Evolutionary conservation across 106 monocot species (phyloP).

Genomic region (Dioscorea dumetorum): DNA sequence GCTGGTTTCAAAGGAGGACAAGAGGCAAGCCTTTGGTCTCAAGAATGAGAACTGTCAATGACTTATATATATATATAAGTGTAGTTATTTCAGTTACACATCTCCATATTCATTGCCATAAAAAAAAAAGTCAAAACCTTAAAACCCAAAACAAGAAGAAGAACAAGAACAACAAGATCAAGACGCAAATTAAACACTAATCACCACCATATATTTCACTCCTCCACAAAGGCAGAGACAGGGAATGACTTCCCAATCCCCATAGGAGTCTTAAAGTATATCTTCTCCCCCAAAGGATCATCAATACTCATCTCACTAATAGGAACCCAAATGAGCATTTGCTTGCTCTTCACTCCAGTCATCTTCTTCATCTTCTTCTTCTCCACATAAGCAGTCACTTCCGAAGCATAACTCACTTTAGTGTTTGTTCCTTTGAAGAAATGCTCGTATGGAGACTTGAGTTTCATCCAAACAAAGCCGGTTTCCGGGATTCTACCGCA

Average conservation of each 20-base stretch:
- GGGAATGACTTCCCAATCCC: slow-evolving; percentile 33
- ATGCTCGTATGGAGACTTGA: slow-evolving; percentile 22
- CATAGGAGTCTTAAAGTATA: slow-evolving; percentile 34
- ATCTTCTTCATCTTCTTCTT: slow-evolving; percentile 45
- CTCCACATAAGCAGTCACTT: slow-evolving; percentile 37
- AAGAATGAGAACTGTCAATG: too few relatives aligned
- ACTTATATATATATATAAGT: too few relatives aligned
- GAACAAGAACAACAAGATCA: too few relatives aligned
- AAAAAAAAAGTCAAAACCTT: too few relatives aligned
- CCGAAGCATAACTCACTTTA: slow-evolving; percentile 24
- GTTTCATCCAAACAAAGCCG: slow-evolving; percentile 93
- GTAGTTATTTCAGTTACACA: too few relatives aligned
- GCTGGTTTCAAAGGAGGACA: too few relatives aligned
- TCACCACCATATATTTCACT: background rate
- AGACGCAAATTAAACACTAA: too few relatives aligned
- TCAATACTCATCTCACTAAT: slow-evolving; percentile 77
- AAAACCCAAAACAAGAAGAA: too few relatives aligned
- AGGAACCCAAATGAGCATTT: slow-evolving; percentile 86
- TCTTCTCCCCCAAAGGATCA: slow-evolving; percentile 20
- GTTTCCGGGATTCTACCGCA: slow-evolving; percentile 61
- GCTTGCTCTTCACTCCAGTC: slow-evolving; percentile 71
- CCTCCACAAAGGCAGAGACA: slow-evolving; percentile 25
- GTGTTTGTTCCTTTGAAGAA: slow-evolving; percentile 28
- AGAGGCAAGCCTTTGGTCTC: too few relatives aligned
- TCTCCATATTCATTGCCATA: too few relatives aligned